phyloP scores from a whole-genome alignment of 106 monocot species.

The Apostasia ramifera region DNA sequence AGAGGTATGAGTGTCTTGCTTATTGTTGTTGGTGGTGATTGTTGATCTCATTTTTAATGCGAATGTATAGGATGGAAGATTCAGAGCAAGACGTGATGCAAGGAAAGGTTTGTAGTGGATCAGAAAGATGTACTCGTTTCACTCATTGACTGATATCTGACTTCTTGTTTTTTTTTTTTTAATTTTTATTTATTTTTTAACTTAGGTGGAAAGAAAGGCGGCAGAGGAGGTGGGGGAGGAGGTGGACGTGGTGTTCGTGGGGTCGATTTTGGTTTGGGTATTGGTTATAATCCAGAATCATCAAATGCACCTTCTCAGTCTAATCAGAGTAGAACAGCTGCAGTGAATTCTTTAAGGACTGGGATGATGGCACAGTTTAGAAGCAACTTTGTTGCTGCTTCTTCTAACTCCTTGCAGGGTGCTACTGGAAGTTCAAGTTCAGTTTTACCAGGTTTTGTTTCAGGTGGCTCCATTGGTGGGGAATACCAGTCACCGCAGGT shows the following conservation, averaged over 20 bases:
- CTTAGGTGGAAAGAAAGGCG: slow-evolving; percentile 76
- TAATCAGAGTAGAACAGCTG: slow-evolving; percentile 43
- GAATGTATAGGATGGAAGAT: slow-evolving; percentile 67
- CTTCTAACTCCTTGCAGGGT: slow-evolving; percentile 30
- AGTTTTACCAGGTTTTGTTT: slow-evolving; percentile 67
- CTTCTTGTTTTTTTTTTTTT: neutral
- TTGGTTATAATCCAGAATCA: slow-evolving; percentile 67
- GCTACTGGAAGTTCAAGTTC: slow-evolving; percentile 24
- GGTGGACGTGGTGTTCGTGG: slow-evolving; percentile 81
- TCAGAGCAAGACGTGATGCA: slow-evolving; percentile 66
- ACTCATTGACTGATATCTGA: neutral
- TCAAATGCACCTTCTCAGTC: slow-evolving; percentile 31
- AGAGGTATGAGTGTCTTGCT: too few relatives aligned
- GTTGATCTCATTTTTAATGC: neutral
- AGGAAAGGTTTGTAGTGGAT: slow-evolving; percentile 54
- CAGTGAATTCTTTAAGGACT: slow-evolving; percentile 60
- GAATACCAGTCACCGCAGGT: slow-evolving; percentile 28
- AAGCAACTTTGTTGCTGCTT: slow-evolving; percentile 80
- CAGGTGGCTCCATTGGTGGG: slow-evolving; percentile 87
- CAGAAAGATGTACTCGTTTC: neutral
- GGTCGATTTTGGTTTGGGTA: slow-evolving; percentile 86
- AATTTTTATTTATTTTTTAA: neutral
- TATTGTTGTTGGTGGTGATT: neutral
- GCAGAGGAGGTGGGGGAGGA: slow-evolving; percentile 51
- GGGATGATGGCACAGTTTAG: slow-evolving; percentile 84